These are phyloP conservation scores for Aspergillaceae sp. DNA, from an alignment of 2,329 filamentous ascomycete species.

Conservation along the genomic window DNA sequence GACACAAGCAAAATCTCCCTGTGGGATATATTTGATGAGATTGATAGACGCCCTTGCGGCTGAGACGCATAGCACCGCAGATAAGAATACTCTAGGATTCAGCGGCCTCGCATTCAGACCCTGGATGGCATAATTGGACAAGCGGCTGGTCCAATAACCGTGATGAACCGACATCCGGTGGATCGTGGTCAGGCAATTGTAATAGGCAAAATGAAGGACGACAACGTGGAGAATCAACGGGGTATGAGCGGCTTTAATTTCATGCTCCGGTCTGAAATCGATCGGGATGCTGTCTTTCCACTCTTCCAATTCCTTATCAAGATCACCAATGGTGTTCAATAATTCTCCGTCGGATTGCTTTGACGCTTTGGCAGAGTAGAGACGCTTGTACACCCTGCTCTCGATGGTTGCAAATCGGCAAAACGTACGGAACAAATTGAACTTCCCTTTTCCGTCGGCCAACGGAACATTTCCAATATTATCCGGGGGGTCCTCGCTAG, in stretches of 20 bases:
- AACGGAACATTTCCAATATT: conserved; percentile 92
- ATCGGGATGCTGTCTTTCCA: conserved; percentile 96
- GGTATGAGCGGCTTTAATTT: conserved; percentile 87
- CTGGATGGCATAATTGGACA: conserved; percentile 92
- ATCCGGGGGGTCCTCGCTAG: conserved; percentile 80
- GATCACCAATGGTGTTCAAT: conserved; percentile 88
- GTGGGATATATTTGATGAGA: conserved; percentile 88
- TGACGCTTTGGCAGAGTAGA: conserved; percentile 87
- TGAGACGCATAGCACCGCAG: conserved; percentile 82
- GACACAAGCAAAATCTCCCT: conserved; percentile 88
- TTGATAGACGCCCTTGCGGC: conserved; percentile 90
- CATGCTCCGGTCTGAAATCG: conserved; percentile 93
- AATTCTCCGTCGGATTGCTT: conserved; percentile 89
- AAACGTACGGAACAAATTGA: conserved; percentile 91
- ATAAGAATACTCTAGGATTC: conserved; percentile 91
- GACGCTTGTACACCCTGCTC: conserved; percentile 82
- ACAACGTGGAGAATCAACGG: conserved; percentile 92
- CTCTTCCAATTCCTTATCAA: conserved; percentile 80
- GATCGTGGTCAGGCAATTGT: conserved; percentile 95
- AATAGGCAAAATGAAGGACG: conserved; percentile 91
- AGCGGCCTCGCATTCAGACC: conserved; percentile 82
- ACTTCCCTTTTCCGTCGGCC: conserved; percentile 77
- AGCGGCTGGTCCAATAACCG: conserved; percentile 91
- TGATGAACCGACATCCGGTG: conserved; percentile 98
- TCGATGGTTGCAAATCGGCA: conserved; percentile 87